A percentile compares a stretch with the other conserved stretches of the same genome.
Conservation (phyloP, 257 asterid genomes). For the Salvia miltiorrhiza region DNA sequence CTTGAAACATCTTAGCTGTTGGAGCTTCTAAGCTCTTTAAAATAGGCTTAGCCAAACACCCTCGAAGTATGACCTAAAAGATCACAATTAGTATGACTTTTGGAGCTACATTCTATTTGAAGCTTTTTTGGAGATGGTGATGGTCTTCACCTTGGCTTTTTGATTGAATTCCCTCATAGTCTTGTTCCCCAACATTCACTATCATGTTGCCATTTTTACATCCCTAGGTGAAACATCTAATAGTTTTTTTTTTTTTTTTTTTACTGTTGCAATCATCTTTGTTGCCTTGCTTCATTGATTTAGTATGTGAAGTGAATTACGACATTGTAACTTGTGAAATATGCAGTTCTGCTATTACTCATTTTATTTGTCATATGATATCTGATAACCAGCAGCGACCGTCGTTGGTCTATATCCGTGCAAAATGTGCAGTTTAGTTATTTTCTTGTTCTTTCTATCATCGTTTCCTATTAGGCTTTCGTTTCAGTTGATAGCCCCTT, state of each 20-base stretch:
- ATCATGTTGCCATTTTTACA: neutral
- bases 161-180: neutral
- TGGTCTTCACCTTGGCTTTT: neutral
- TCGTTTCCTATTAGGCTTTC: too few species aligned
- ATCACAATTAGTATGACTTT: neutral
- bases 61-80: neutral
- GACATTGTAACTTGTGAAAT: neutral
- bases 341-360: neutral
- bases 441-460: neutral
- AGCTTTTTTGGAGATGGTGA: neutral
- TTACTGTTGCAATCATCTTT: conserved; percentile 6
- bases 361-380: neutral
- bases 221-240: neutral
- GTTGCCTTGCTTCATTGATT: neutral
- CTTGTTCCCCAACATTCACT: neutral
- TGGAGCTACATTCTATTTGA: neutral
- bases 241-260: too few species aligned
- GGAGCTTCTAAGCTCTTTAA: too few species aligned
- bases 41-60: too few species aligned
- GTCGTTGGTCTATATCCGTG: neutral
- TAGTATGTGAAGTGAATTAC: conserved; percentile 3
- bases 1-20: too few species aligned
- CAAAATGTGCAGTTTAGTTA: neutral
- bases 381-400: neutral
- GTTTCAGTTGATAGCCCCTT: too few species aligned